A percentile compares a stretch with the other conserved stretches of the same genome.
These are phyloP conservation scores for Rhodamnia argentea DNA, from an alignment of 345 rosid genomes.

Conservation along the genomic window DNA sequence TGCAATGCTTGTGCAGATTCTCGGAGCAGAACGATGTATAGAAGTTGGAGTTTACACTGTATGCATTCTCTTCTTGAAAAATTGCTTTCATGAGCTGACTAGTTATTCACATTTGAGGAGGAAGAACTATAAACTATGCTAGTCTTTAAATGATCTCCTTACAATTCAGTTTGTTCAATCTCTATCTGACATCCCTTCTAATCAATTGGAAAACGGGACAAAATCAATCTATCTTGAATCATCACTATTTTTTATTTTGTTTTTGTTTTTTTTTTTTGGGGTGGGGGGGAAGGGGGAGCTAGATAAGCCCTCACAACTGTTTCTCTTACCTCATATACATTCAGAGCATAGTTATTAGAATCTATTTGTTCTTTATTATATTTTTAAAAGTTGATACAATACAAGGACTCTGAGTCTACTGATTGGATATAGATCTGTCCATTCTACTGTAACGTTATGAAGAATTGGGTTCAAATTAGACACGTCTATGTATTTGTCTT, in stretches of 20 bases:
- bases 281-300: not conserved
- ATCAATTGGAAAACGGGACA: not conserved
- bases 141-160: not conserved
- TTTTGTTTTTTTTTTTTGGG: no score
- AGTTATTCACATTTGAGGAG: not conserved
- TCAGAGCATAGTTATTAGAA: not conserved
- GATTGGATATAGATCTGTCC: not conserved
- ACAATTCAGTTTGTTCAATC: not conserved
- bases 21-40: constrained; percentile 71
- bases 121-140: not conserved
- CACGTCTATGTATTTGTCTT: not conserved
- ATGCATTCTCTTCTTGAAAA: constrained; percentile 3
- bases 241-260: not conserved
- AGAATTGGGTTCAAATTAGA: not conserved
- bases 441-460: rapidly evolving
- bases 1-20: constrained; percentile 80
- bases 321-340: not conserved
- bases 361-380: not conserved
- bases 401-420: not conserved
- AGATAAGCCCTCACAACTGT: not conserved
- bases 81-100: not conserved
- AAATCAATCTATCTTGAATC: not conserved
- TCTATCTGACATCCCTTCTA: not conserved
- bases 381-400: not conserved
- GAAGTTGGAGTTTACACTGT: constrained; percentile 93